Evolutionary conservation across 345 rosid genomes (phyloP).

Genomic region (Mercurialis annua): DNA sequence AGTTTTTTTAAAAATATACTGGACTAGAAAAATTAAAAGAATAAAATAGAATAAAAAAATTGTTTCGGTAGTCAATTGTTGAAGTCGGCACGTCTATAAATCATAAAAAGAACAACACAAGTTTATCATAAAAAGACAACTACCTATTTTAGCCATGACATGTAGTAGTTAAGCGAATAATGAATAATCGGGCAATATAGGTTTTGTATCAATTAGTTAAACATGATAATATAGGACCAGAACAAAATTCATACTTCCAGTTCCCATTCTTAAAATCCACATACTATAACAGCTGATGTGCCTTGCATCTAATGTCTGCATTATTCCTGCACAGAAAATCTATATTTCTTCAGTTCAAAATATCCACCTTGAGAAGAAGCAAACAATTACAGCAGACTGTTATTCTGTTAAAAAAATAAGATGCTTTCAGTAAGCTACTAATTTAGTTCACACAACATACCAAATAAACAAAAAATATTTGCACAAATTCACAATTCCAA

Average conservation of each 20-base stretch:
- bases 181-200: no score
- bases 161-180: no score
- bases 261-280: constrained; percentile 59
- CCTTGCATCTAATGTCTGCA: constrained; percentile 91
- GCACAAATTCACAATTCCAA: not conserved
- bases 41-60: no score
- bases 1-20: no score
- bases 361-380: not conserved
- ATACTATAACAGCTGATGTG: constrained; percentile 65
- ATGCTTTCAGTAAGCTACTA: not conserved
- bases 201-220: no score
- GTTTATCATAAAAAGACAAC: no score
- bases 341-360: not conserved
- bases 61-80: no score
- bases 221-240: no score
- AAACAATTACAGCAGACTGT: not conserved
- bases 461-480: not conserved
- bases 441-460: not conserved
- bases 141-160: no score
- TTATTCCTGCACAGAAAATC: constrained; percentile 61
- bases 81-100: no score
- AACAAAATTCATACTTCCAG: constrained; percentile 75
- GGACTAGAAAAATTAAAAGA: no score
- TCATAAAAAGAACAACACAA: no score
- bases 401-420: not conserved